Base-by-base conservation (phyloP, 352 stramenopile species). In the Elongisporangium prolatum region DNA sequence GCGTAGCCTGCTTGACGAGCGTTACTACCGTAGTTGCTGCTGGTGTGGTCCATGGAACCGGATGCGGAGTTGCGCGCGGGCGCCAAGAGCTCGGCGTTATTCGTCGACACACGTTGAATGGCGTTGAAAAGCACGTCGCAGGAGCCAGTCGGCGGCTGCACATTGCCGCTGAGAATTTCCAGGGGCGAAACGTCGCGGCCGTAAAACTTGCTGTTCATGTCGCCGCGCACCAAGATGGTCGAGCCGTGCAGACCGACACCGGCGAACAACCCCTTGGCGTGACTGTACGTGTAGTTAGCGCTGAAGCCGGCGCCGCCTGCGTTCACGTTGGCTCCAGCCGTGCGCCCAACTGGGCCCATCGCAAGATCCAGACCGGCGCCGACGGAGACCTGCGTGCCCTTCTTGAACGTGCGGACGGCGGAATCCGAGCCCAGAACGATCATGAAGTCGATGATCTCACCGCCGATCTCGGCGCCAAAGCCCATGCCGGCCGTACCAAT, bases 371-470 rank as follows among this genome's bases (percentile, higher is more conserved):
- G 48, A 0, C 82, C 86, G 2, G 86, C 84, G 38, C 86, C 86
- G 10, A 95, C 75, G 2, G 80, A 91, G 21, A 93, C 74, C 53
- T 95, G 86, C 24, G 82, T 89, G 28, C 84, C 84, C 54, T 86
- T 86, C 60, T 92, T 93, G 67, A 95, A 95, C 44, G 78, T 91
- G 21, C 86, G 78, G 47, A 95, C 76, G 44, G 86, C 82, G 40
- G 61, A 73, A 4, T 59, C 63, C 0, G 86, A 95, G 68, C 84
- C 83, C 47, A 96, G 64, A 3, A 96, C 69, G 66, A 96, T 96
- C 79, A 96, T 91, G 51, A 94, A 96, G 50, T 96, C 85, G 60
- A 93, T 79, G 64, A 95, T 88, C 57, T 95, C 86, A 14, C 84
- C 86, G 48, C 86, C 86, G 48, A 93, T 88, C 59, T 94, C 83